phyloP scores from a whole-genome alignment of 129 eudicot genomes.

The Ambrosia artemisiifolia region DNA sequence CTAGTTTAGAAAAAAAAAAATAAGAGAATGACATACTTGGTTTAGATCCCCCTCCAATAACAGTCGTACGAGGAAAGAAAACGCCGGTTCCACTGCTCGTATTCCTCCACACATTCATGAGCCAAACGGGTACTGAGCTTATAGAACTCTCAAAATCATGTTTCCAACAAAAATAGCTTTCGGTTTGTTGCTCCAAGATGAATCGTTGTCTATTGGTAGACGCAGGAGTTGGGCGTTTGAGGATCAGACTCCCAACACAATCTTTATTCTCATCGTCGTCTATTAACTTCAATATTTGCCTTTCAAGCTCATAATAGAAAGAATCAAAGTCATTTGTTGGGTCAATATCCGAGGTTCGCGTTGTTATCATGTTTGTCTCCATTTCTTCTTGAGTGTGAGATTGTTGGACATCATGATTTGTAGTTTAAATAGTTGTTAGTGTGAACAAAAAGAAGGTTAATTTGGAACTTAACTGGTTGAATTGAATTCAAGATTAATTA shows the following conservation, averaged over 20 bases:
- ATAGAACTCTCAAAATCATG: slow-evolving; percentile 12
- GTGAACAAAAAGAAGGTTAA: slow-evolving; percentile 4
- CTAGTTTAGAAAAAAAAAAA: background rate
- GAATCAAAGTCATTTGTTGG: slow-evolving; percentile 8
- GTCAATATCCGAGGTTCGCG: background rate
- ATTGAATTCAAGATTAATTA: slow-evolving; percentile 1
- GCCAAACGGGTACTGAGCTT: slow-evolving; percentile 38
- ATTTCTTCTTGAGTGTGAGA: background rate
- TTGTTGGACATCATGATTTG: background rate
- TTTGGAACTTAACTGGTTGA: background rate
- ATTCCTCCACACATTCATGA: slow-evolving; percentile 42
- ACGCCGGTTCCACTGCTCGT: slow-evolving; percentile 61
- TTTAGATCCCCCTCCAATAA: slow-evolving; percentile 15
- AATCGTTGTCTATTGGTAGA: slow-evolving; percentile 1
- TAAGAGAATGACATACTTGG: slow-evolving; percentile 30
- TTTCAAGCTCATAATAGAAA: slow-evolving; percentile 27
- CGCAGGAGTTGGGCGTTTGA: background rate
- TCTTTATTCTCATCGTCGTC: slow-evolving; percentile 35
- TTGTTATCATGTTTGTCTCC: slow-evolving; percentile 8
- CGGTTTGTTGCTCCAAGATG: slow-evolving; percentile 5
- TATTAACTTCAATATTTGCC: slow-evolving; percentile 40
- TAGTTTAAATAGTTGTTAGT: slow-evolving; percentile 17
- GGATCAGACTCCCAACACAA: background rate
- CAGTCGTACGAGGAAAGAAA: slow-evolving; percentile 43
- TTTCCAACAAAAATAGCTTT: slow-evolving; percentile 43